phyloP scores from a whole-genome alignment of 805 yeast species.

The Candida rishiriensis region DNA sequence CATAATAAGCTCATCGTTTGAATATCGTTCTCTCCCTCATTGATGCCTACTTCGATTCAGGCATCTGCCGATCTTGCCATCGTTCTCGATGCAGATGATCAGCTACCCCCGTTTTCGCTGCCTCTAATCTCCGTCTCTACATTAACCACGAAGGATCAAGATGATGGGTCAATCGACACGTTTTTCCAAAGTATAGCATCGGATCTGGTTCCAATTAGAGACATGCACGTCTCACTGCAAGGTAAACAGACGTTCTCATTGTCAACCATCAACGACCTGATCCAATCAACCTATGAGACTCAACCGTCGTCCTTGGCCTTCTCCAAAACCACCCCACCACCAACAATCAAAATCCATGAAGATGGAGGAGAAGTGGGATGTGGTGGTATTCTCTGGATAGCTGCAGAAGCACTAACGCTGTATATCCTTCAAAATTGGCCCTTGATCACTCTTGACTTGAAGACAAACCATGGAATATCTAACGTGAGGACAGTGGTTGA shows the following conservation, averaged over 20 bases:
- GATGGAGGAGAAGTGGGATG: slow-evolving; percentile 60
- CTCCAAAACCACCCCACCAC: no score
- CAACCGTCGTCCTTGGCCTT: background rate
- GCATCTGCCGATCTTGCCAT: no score
- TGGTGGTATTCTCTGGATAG: slow-evolving; percentile 63
- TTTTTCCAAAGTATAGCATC: slow-evolving; percentile 11
- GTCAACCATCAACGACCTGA: slow-evolving; percentile 21
- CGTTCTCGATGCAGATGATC: no score
- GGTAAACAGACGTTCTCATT: slow-evolving; percentile 7
- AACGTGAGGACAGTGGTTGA: slow-evolving; percentile 36
- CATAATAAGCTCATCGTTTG: no score
- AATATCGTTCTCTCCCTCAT: no score
- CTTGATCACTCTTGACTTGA: background rate
- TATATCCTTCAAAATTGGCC: slow-evolving; percentile 33
- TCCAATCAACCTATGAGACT: slow-evolving; percentile 32
- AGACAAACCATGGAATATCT: slow-evolving; percentile 17
- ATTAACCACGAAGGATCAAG: background rate
- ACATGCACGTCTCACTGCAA: slow-evolving; percentile 10
- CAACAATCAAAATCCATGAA: slow-evolving; percentile 40
- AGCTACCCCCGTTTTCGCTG: no score
- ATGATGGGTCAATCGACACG: background rate
- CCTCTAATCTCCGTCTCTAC: no score
- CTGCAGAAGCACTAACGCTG: slow-evolving; percentile 50
- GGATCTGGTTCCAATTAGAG: slow-evolving; percentile 32
- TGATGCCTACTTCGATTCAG: no score